phyloP scores from a whole-genome alignment of 106 monocot species.

The Amphibolis antarctica region DNA sequence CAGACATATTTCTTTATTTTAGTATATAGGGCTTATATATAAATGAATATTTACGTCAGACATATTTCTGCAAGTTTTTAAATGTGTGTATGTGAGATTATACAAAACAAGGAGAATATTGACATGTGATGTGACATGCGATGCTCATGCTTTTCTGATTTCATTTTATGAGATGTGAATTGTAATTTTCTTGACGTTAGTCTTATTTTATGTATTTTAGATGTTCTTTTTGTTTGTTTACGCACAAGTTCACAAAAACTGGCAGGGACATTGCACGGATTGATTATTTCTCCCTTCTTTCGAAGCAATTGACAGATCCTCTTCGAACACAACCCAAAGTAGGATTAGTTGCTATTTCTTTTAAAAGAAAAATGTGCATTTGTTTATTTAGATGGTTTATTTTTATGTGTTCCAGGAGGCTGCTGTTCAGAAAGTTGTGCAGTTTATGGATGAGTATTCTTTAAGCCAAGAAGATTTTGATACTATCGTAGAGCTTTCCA shows the following conservation, averaged over 20 bases:
- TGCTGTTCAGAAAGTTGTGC: conserved; percentile 79
- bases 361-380: background rate
- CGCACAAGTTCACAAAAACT: background rate
- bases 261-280: conserved; percentile 50
- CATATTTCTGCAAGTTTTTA: too few species aligned
- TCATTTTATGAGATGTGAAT: too few species aligned
- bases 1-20: too few species aligned
- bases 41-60: too few species aligned
- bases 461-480: conserved; percentile 90
- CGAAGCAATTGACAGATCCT: conserved; percentile 63
- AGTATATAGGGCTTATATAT: too few species aligned
- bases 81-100: too few species aligned
- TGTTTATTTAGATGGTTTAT: too few species aligned
- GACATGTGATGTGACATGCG: too few species aligned
- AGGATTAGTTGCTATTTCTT: background rate
- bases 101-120: too few species aligned
- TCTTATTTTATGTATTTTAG: background rate
- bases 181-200: too few species aligned
- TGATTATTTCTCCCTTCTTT: conserved; percentile 72
- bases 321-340: conserved; percentile 60
- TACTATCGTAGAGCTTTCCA: conserved; percentile 72
- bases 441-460: conserved; percentile 90
- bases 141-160: too few species aligned
- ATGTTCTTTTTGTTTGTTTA: background rate
- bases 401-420: conserved; percentile 39